Evolutionary conservation across 2,329 filamentous ascomycete genomes (phyloP), one percentile per base, ranked within the genome.

Genomic region (Tolypocladium album): DNA sequence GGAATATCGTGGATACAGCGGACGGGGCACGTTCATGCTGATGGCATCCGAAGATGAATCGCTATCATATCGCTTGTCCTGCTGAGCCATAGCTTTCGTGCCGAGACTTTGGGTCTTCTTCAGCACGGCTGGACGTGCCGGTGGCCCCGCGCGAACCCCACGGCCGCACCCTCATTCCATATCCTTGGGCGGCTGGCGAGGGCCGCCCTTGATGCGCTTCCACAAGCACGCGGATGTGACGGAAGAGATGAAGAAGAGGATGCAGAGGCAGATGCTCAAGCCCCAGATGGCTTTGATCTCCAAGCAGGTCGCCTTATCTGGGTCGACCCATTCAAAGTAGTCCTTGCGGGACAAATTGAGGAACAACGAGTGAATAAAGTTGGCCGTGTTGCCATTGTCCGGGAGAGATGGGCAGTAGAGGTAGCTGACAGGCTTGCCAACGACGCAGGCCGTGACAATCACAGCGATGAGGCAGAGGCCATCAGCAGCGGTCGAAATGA

Each of bases 261-360:
- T 82, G 71, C 86, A 91, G 57, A 95, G 81, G 5, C 86, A 86
- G 72, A 96, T 92, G 71, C 85, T 84, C 62, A 96, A 75, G 1
- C 91, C 92, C 92, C 92, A 96, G 65, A 94, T 84, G 20, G 88
- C 84, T 80, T 96, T 95, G 72, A 92, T 86, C 78, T 94, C 86
- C 68, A 87, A 85, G 77, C 92, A 97, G 59, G 89, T 88, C 22
- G 82, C 72, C 71, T 79, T 79, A 66, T 79, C 79, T 4, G 78
- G 76, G 59, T 78, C 78, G 27, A 80, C 78, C 73, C 82, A 82
- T 53, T 76, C 70, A 58, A 78, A 75, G 45, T 64, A 64, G 63
- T 67, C 65, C 56, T 66, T 62, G 60, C 67, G 67, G n/a, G 68
- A 64, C 60, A 73, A 69, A 64, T 80, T 75, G 68, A 73, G 72